Conservation (phyloP, 371 early-diverging fungal species). For the Phascolomyces articulosus region DNA sequence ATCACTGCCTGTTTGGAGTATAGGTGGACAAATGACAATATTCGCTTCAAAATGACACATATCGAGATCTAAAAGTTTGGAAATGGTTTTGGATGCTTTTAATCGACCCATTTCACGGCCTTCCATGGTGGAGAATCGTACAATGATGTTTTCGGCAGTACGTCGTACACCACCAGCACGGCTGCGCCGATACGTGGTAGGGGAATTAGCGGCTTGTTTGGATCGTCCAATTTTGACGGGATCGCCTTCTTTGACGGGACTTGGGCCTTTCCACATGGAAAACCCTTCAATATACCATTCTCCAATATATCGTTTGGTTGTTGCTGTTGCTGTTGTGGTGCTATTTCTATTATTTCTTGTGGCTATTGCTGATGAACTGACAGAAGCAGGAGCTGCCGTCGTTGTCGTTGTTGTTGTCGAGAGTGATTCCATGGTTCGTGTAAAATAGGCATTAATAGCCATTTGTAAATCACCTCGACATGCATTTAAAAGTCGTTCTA, state of each 20-base stretch:
- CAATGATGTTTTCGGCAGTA: constrained; percentile 48
- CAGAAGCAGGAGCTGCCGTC: neutral
- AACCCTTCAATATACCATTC: constrained; percentile 29
- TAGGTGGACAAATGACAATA: constrained; percentile 37
- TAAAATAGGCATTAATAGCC: constrained; percentile 14
- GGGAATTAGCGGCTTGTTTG: constrained; percentile 6
- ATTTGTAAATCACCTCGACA: constrained; percentile 17
- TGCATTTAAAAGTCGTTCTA: constrained; percentile 4
- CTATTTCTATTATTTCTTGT: neutral
- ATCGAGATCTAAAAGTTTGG: constrained; percentile 50
- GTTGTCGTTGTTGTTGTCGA: neutral
- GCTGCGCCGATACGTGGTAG: neutral
- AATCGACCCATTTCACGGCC: constrained; percentile 52
- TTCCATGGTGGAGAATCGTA: constrained; percentile 46
- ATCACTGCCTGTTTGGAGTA: constrained; percentile 54
- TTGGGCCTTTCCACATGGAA: constrained; percentile 32
- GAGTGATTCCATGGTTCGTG: neutral
- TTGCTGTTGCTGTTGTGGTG: neutral
- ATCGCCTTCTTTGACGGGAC: constrained; percentile 38
- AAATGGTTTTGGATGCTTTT: constrained; percentile 44
- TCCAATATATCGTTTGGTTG: neutral
- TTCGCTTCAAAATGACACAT: constrained; percentile 52
- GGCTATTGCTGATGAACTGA: neutral
- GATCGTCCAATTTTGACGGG: constrained; percentile 23
- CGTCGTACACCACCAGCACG: constrained; percentile 2